Percentiles rank a stretch among this genome's conserved stretches.
Conservation (phyloP, 805 yeast genomes). For the Komagataella pseudopastoris region DNA sequence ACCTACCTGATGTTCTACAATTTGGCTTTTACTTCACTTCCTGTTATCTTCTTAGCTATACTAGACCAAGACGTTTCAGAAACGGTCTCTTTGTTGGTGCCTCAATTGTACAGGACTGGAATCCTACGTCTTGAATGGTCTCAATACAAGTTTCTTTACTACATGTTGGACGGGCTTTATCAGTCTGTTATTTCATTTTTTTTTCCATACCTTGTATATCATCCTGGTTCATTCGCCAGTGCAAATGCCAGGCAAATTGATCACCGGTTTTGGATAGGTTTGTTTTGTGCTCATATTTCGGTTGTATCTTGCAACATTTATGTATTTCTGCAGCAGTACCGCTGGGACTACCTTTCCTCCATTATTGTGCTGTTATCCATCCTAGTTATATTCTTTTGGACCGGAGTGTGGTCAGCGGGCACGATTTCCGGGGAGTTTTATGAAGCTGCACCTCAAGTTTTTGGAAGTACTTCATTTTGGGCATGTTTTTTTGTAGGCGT, state of each 20-base stretch:
- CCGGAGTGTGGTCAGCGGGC: constrained; percentile 62
- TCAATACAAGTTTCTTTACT: constrained; percentile 40
- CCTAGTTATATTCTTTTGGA: constrained; percentile 56
- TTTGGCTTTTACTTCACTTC: constrained; percentile 69
- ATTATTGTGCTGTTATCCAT: constrained; percentile 40
- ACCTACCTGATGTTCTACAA: constrained; percentile 71
- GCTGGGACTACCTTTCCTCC: constrained; percentile 68
- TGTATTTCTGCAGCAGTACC: constrained; percentile 50
- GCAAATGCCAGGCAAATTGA: constrained; percentile 39
- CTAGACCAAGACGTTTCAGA: constrained; percentile 69
- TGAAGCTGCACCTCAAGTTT: constrained; percentile 47
- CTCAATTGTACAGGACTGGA: constrained; percentile 59
- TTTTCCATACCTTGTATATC: constrained; percentile 49
- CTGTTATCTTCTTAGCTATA: constrained; percentile 60
- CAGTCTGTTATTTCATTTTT: constrained; percentile 60
- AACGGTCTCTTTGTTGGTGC: constrained; percentile 49
- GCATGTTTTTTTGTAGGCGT: constrained; percentile 43
- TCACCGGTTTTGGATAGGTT: constrained; percentile 64
- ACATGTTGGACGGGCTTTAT: constrained; percentile 57
- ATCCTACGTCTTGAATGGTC: constrained; percentile 54
- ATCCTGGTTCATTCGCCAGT: constrained; percentile 23
- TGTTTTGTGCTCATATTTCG: constrained; percentile 42
- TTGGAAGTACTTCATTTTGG: constrained; percentile 57
- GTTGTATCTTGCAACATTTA: constrained; percentile 54
- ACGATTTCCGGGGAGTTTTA: constrained; percentile 43